Base-by-base conservation (phyloP, 805 yeast genomes). In the Cyberlindnera meyerae region DNA sequence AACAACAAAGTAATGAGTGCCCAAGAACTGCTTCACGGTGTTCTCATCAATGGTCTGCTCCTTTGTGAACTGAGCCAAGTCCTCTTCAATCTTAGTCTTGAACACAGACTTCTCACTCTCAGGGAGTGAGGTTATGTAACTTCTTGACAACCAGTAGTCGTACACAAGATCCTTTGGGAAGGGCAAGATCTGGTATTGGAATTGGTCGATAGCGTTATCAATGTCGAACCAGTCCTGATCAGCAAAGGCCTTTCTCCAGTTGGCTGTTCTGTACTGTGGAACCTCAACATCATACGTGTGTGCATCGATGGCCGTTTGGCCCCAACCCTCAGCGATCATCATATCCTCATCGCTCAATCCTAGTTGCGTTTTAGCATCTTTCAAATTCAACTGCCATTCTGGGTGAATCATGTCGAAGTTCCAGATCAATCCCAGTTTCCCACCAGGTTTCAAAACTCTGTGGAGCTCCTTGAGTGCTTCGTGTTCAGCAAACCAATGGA, bases 401-500 rank as follows among this genome's bases (percentile, higher is more conserved):
- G 22, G 24, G 15, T 30, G 20, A 6, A 49, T 30, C 6, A 47
- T 47, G 44, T 77, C 82, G 43, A 61, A 71, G 54, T 78, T 78
- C 84, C 84, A 78, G 37, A 78, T 66, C 17, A 75, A 50, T 0
- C 77, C 82, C 11, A 78, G 57, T 30, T 58, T 61, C 0, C 80
- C 82, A 7, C 51, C 53, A 2, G 70, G 66, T 42, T 69, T 71
- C 47, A 78, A 60, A 0, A 77, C 73, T 13, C 84, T 58, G 29
- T 57, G 42, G 16, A 78, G 51, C 50, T 78, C 84, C 36, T 58
- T 54, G 24, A 78, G 48, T 0, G 79, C 60, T 8, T 58, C 62
- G 3, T 42, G 30, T 46, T 74, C 77, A n/a, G 75, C 66, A 55
- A 78, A 78, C 84, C 84, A 78, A 45, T 78, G 84, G 52, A 72